Evolutionary conservation across 139 green algal genomes (phyloP), one percentile per base, ranked within the genome.

Genomic region (Chlamydomonas sp.): DNA sequence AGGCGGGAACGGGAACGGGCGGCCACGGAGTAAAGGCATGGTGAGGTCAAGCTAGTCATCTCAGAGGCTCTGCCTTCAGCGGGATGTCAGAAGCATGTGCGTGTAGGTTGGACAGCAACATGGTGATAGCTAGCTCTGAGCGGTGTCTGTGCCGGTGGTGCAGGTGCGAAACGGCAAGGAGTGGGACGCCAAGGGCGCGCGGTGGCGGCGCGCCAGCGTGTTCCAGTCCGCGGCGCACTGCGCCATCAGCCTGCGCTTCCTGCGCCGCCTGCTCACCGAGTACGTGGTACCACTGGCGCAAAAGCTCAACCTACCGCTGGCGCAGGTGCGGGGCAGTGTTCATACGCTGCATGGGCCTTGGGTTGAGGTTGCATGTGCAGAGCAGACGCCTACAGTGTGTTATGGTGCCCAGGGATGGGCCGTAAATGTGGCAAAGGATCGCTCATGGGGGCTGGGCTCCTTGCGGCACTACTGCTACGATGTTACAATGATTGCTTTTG

Each of bases 201-300:
- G 82, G 6, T 86, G 82, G 82, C 82, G 82, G 62, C 71, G 82
- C 20, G 71, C 82, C 4, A 74, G 60, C 10, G 60, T 60, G 20
- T 86, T 86, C 71, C 60, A 86, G 82, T 86, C 82, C 9, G 79
- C 82, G 0, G 82, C 82, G 60, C 82, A 86, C 60, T 86, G 82
- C 61, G 82, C 82, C 82, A 72, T 86, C 82, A 79, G 67, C 67
- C 71, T 86, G 60, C 71, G 82, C 82, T 86, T 86, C 82, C 82
- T 86, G 71, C 71, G 71, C 15, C 49, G 57, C 71, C 71, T 86
- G 71, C 82, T 86, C 59, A 86, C 71, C 4, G 71, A 86, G 18
- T n/a, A 86, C 82, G 82, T 79, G 17, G 63, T 86, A 71, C 69
- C 82, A 61, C 71, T 86, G 71, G 82, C 82, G 16, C 20, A 79